Conservation (phyloP, 345 rosid genomes). For the Psidium friedrichsthalianum region DNA sequence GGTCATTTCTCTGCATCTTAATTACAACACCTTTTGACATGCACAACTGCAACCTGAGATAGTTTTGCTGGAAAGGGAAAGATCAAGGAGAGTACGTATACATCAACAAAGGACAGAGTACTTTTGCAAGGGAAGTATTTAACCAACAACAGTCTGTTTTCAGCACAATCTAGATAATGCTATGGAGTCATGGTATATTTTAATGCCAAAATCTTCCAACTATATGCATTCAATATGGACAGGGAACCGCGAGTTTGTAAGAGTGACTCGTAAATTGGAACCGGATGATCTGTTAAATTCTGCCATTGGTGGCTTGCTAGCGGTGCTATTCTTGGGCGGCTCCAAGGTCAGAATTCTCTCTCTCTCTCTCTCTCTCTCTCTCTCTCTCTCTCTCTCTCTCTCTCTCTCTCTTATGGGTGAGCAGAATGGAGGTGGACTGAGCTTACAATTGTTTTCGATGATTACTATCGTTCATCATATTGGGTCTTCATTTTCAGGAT, state of each 20-base stretch:
- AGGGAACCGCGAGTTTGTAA: slow-evolving; percentile 84
- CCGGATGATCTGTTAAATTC: slow-evolving; percentile 65
- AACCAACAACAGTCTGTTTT: neutral
- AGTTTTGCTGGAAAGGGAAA: neutral
- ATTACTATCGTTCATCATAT: neutral
- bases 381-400: neutral
- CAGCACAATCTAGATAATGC: neutral
- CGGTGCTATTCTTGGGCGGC: slow-evolving; percentile 81
- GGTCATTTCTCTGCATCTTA: neutral
- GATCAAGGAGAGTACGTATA: neutral
- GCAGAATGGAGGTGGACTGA: neutral
- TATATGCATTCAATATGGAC: neutral
- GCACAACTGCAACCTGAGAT: neutral
- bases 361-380: too few species aligned
- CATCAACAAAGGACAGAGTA: neutral
- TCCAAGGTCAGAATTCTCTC: slow-evolving; percentile 42
- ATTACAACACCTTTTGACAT: neutral
- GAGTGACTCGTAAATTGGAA: slow-evolving; percentile 51
- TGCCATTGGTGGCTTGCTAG: slow-evolving; percentile 60
- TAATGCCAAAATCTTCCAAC: neutral
- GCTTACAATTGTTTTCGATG: neutral
- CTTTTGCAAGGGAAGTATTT: neutral
- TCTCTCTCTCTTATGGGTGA: neutral
- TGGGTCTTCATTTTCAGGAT: neutral
- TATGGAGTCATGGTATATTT: neutral